Evolutionary conservation across 2,329 filamentous ascomycete genomes (phyloP).

Genomic region (Didymella lethalis): DNA sequence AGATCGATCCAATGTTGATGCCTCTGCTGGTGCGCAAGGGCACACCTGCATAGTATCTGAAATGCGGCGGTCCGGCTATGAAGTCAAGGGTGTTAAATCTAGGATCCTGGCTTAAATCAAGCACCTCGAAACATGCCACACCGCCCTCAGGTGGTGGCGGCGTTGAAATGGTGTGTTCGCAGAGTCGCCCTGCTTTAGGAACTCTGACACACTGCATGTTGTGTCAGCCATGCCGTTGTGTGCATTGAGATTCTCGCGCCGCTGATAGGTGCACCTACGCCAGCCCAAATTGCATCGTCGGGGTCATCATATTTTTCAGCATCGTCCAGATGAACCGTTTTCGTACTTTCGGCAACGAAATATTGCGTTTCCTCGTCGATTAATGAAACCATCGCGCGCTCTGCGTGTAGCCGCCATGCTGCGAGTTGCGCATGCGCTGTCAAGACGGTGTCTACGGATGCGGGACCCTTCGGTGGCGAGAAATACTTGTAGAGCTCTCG

Average conservation of each 20-base stretch:
- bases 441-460: conserved; percentile 43
- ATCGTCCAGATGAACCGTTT: conserved; percentile 51
- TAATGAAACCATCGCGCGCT: conserved; percentile 53
- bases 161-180: conserved; percentile 43
- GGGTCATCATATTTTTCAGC: conserved; percentile 42
- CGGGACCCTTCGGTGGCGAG: conserved; percentile 22
- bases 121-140: conserved; percentile 52
- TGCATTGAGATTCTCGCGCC: too few relatives aligned
- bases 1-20: conserved; percentile 45
- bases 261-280: conserved; percentile 14
- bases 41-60: conserved; percentile 47
- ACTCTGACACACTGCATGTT: conserved; percentile 38
- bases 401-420: conserved; percentile 47
- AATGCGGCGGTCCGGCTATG: conserved; percentile 36
- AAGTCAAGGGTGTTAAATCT: conserved; percentile 45
- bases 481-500: conserved; percentile 45
- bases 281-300: conserved; percentile 49
- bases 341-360: conserved; percentile 61
- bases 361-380: conserved; percentile 60
- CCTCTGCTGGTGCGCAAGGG: conserved; percentile 44
- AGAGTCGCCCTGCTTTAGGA: conserved; percentile 45
- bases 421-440: conserved; percentile 49
- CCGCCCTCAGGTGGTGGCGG: conserved; percentile 33
- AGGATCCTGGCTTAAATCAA: conserved; percentile 43
- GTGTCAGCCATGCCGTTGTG: conserved; percentile 1